Evolutionary conservation across 306 rosid genomes (phyloP).

Genomic region (Cucurbita moschata): DNA sequence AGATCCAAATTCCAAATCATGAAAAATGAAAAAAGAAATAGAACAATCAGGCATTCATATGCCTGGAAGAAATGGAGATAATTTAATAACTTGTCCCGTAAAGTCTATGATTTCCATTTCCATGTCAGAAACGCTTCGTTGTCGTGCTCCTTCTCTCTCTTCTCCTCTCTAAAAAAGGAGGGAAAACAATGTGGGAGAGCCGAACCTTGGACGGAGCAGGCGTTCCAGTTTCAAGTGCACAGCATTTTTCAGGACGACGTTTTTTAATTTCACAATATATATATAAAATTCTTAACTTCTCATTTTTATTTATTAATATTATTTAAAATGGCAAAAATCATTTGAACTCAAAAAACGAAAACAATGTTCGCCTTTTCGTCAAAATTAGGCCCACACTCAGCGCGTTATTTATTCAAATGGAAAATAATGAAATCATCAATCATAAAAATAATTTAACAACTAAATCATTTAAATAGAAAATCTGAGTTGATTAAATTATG

Average conservation of each 20-base stretch:
- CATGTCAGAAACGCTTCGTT: background rate
- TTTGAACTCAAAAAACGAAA: background rate
- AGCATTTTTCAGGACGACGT: background rate
- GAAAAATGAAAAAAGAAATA: background rate
- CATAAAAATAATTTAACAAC: background rate
- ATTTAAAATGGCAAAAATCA: background rate
- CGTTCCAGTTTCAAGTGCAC: background rate
- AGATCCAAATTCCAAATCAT: slow-evolving; percentile 10
- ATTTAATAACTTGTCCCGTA: background rate
- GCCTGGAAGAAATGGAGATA: background rate
- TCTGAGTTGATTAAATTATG: background rate
- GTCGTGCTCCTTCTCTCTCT: background rate
- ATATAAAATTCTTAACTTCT: no score
- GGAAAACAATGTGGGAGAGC: background rate
- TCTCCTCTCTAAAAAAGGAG: background rate
- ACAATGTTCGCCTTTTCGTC: background rate
- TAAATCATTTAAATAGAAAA: background rate
- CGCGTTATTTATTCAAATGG: background rate
- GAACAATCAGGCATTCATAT: background rate
- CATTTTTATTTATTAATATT: no score
- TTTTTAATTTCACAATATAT: background rate
- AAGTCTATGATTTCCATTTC: background rate
- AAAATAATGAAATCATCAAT: background rate
- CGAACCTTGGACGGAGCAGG: background rate
- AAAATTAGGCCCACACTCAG: background rate